Percentiles rank a stretch among this genome's conserved stretches.
phyloP scores from a whole-genome alignment of 2,329 filamentous ascomycete species.

The Rutstroemia sp. region DNA sequence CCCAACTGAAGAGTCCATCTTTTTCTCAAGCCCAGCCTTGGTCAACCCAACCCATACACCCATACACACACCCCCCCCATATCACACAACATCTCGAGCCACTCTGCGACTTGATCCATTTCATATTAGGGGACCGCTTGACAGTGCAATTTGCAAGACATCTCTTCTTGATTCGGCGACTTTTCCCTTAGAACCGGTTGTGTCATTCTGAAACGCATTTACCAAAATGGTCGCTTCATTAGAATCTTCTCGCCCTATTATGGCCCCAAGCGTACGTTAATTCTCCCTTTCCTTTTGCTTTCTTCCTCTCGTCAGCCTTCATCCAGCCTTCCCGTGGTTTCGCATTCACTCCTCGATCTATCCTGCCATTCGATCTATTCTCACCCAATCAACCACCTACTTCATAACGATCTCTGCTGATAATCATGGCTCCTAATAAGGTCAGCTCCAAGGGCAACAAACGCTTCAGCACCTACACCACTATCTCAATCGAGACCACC shows the following conservation, averaged over 20 bases:
- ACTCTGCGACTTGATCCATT: constrained; percentile 8
- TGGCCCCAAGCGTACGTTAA: constrained; percentile 43
- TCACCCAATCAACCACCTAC: constrained; percentile 6
- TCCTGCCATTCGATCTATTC: neutral
- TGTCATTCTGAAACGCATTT: constrained; percentile 6
- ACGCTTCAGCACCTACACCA: constrained; percentile 45
- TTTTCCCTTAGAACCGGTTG: neutral
- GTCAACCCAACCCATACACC: no score
- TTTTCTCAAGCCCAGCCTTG: neutral
- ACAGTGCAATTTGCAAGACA: neutral
- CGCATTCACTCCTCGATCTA: neutral
- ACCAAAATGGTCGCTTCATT: constrained; percentile 36
- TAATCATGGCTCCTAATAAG: constrained; percentile 34
- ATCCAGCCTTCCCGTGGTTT: neutral
- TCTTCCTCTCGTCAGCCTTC: neutral
- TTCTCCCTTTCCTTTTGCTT: constrained; percentile 8
- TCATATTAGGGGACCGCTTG: neutral
- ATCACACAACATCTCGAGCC: neutral
- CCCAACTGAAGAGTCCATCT: no score
- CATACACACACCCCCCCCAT: neutral
- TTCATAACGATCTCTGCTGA: constrained; percentile 7
- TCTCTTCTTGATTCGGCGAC: neutral
- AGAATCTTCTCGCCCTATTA: constrained; percentile 48
- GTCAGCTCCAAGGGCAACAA: constrained; percentile 39
- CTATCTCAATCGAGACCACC: constrained; percentile 31